Conservation (phyloP, 2,329 filamentous ascomycete species). For the Elsinoe australis region DNA sequence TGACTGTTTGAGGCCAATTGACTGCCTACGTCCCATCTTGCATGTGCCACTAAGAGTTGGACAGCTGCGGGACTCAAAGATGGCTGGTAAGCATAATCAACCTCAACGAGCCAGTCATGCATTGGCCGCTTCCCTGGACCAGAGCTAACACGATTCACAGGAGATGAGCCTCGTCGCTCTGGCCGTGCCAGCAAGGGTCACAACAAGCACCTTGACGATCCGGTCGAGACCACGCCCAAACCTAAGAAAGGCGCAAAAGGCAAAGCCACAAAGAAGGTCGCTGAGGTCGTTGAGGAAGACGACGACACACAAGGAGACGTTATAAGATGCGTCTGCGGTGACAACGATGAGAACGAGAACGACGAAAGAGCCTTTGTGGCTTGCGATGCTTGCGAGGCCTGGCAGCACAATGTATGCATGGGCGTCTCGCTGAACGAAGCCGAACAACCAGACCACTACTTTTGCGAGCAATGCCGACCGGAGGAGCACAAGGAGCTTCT, state of each 20-base stretch:
- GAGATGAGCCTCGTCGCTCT: conserved; percentile 83
- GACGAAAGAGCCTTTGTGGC: conserved; percentile 91
- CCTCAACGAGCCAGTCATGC: not conserved
- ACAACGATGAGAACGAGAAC: conserved; percentile 74
- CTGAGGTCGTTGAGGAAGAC: conserved; percentile 42
- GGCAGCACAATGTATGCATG: conserved; percentile 98
- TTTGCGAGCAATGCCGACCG: conserved; percentile 83
- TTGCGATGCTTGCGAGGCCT: conserved; percentile 84
- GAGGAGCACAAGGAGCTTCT: conserved; percentile 75
- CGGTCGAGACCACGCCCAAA: conserved; percentile 46
- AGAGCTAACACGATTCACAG: too few species aligned
- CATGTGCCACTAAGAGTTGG: conserved; percentile 12
- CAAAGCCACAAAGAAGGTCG: conserved; percentile 40
- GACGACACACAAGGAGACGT: conserved; percentile 63
- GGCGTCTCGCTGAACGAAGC: conserved; percentile 69
- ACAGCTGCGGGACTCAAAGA: not conserved
- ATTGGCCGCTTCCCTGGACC: too few species aligned
- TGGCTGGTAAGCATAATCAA: conserved; percentile 20
- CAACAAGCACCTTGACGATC: conserved; percentile 78
- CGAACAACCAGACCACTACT: conserved; percentile 75
- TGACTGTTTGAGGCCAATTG: conserved; percentile 14
- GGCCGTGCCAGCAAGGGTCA: conserved; percentile 95
- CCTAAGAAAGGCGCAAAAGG: conserved; percentile 39
- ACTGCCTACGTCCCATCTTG: conserved; percentile 1
- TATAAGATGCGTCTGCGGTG: conserved; percentile 90